Percentiles rank a stretch among this genome's conserved stretches.
These are phyloP conservation scores for Ceratorhiza oryzae-sativae DNA, from an alignment of 1,284 basidiomycete genomes.

Conservation along the genomic window DNA sequence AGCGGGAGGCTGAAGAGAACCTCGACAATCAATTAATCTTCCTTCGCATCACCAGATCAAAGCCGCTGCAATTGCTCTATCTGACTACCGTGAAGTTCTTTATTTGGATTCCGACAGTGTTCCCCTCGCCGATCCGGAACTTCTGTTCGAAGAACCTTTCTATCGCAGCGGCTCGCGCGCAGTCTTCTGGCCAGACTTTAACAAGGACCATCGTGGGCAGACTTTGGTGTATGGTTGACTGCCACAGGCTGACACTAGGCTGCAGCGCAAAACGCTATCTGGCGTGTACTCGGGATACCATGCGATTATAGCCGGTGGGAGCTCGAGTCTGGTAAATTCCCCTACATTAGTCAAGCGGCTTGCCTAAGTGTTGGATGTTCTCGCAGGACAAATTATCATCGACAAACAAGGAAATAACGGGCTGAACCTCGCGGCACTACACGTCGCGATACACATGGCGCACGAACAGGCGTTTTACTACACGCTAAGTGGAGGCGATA, in stretches of 20 bases:
- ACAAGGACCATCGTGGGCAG: constrained; percentile 55
- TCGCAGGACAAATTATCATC: constrained; percentile 53
- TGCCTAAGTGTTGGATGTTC: not conserved
- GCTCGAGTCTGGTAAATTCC: constrained; percentile 51
- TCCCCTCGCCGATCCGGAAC: constrained; percentile 52
- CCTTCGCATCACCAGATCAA: constrained; percentile 50
- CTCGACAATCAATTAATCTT: not conserved
- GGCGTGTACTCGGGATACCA: constrained; percentile 54
- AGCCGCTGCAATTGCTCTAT: constrained; percentile 54
- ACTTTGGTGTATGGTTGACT: not conserved
- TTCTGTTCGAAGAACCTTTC: constrained; percentile 52
- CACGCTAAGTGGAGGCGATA: constrained; percentile 55
- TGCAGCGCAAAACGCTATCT: constrained; percentile 56
- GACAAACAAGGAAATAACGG: constrained; percentile 56
- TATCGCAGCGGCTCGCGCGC: constrained; percentile 51
- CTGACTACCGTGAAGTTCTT: constrained; percentile 54
- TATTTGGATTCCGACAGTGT: constrained; percentile 56
- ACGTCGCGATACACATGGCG: constrained; percentile 55
- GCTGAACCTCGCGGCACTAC: constrained; percentile 56
- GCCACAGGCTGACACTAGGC: not conserved
- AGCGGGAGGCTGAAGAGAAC: constrained; percentile 26
- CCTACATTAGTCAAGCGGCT: not conserved
- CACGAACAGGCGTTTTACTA: constrained; percentile 55
- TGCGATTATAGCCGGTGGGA: constrained; percentile 54
- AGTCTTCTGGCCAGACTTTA: constrained; percentile 58